Evolutionary conservation across 73 alveolate species (phyloP), one percentile per base, ranked within the genome.

Genomic region (Paraurostyla sp.): DNA sequence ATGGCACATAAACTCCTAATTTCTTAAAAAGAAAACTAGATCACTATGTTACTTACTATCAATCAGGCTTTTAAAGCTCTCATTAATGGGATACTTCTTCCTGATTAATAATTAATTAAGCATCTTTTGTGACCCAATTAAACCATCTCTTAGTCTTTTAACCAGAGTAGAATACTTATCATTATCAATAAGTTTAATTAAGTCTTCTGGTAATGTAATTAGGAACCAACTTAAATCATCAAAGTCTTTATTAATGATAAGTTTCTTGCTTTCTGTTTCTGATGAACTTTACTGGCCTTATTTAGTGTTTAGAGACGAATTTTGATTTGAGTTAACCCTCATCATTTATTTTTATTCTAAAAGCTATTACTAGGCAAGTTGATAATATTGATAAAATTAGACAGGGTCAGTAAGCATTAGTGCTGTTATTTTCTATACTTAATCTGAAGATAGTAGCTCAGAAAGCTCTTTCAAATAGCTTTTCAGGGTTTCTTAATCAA

Each of bases 1-100:
- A 54, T 78, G 89, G 49, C 89, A 78, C 7, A 40, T 6, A 45
- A 42, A 51, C 52, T 78, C 89, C 9, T 78, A 76, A 16, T 20
- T 32, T 40, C 78, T 78, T 9, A 51, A 36, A 7, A 4, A n/a
- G 32, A 78, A 52, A 4, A 78, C 45, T 25, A 78, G 15, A 32
- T 78, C 89, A 3, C 68, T 9, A 23, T 54, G 60, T 16, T 49
- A 29, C 15, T 40, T 51, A 54, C 46, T 78, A 2, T 51, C 46
- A 11, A 2, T 27, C 36, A 78, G 78, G 2, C 25, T 16, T 51
- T 78, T 52, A 32, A 78, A 78, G 60, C 89, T 78, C 22, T 78
- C 89, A 54, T 78, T 78, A 7, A 54, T 54, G 4, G 89, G 89
- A 9, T 65, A 40, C 25, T 58, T 32, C 9, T 65, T 65, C 41